These are phyloP conservation scores for Cladosporium halotolerans DNA, from an alignment of 2,329 filamentous ascomycete genomes.

Conservation along the genomic window DNA sequence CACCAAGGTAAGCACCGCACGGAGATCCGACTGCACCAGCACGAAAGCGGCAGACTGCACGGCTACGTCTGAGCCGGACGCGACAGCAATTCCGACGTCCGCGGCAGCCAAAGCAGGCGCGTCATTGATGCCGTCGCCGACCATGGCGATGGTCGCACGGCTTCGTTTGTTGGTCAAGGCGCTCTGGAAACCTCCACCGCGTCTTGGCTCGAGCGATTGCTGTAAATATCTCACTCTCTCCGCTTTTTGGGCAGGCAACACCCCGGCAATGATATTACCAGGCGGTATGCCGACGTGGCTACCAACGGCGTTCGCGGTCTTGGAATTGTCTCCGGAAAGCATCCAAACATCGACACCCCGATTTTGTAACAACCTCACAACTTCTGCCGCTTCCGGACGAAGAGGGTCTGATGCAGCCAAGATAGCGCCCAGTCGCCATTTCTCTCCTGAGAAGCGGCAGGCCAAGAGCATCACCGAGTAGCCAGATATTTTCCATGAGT, in stretches of 20 bases:
- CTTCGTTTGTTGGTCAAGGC: constrained; percentile 1
- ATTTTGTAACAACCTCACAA: constrained; percentile 40
- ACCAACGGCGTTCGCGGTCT: constrained; percentile 76
- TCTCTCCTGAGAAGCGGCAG: constrained; percentile 31
- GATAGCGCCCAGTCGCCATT: constrained; percentile 55
- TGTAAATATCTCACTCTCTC: constrained; percentile 55
- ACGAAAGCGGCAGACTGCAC: constrained; percentile 78
- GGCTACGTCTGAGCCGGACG: constrained; percentile 74
- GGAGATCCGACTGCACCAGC: constrained; percentile 60
- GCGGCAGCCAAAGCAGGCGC: constrained; percentile 72
- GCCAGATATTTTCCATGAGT: constrained; percentile 37
- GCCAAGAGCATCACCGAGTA: constrained; percentile 38
- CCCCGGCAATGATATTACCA: constrained; percentile 75
- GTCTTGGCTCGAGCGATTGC: constrained; percentile 16
- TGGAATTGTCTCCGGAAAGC: constrained; percentile 85
- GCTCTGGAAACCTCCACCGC: constrained; percentile 17
- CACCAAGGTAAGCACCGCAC: constrained; percentile 65
- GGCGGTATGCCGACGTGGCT: constrained; percentile 66
- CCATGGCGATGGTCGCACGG: constrained; percentile 66
- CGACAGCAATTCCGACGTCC: constrained; percentile 77
- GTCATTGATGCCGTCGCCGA: constrained; percentile 83
- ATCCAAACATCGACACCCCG: constrained; percentile 75
- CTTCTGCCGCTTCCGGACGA: constrained; percentile 57
- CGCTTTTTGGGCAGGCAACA: constrained; percentile 77
- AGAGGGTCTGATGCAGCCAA: constrained; percentile 78